These are phyloP conservation scores for Paramecium tetraurelia DNA, from an alignment of 73 alveolate genomes.

Conservation along the genomic window DNA sequence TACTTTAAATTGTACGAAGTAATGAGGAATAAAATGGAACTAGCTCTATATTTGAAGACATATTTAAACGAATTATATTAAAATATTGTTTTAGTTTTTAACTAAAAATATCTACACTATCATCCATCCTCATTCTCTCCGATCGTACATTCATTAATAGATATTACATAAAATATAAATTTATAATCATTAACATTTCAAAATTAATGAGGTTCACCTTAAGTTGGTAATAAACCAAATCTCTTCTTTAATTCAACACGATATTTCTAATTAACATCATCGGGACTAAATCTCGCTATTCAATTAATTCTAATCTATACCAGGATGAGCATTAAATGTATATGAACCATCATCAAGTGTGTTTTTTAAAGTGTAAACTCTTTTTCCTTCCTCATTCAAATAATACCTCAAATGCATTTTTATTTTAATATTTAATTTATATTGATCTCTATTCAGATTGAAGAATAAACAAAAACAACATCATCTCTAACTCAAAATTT, in stretches of 20 bases:
- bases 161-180: background rate
- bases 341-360: conserved; percentile 28
- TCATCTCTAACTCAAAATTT: too few relatives aligned
- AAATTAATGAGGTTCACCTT: conserved; percentile 22
- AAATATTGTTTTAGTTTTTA: background rate
- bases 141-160: background rate
- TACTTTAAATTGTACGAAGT: background rate
- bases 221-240: background rate
- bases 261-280: background rate
- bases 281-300: background rate
- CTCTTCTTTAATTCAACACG: conserved; percentile 1
- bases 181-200: background rate
- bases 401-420: conserved; percentile 33
- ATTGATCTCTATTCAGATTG: background rate
- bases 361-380: conserved; percentile 26
- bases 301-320: background rate
- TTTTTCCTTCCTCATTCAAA: conserved; percentile 46
- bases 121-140: background rate
- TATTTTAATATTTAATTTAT: background rate
- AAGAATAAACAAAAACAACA: too few relatives aligned
- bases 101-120: background rate
- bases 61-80: background rate
- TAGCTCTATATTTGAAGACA: conserved; percentile 8
- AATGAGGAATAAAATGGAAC: background rate
- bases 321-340: conserved; percentile 49